Conservation (phyloP, 106 monocot species). For the Dendrobium nobile region DNA sequence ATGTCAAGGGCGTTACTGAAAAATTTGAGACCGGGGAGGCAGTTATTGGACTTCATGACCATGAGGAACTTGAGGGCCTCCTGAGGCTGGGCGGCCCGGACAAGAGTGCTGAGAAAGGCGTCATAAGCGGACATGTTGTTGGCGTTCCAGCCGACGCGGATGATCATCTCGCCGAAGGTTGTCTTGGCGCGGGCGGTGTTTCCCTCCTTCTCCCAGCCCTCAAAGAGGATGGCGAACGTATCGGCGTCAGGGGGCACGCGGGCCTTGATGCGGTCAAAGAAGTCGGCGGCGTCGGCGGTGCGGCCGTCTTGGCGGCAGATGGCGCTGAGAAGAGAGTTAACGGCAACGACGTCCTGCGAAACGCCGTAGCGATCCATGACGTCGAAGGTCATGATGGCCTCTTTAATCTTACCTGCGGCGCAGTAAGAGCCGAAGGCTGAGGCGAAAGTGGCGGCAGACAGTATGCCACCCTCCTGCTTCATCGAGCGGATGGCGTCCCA, state of each 20-base stretch:
- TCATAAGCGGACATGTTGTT: conserved; percentile 54
- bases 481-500: conserved; percentile 86
- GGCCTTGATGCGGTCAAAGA: conserved; percentile 48
- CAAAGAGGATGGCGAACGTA: conserved; percentile 65
- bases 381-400: conserved; percentile 72
- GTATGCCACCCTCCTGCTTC: conserved; percentile 31
- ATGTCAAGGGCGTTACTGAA: conserved; percentile 47
- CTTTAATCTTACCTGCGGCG: conserved; percentile 46
- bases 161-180: conserved; percentile 77
- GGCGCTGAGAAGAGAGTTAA: conserved; percentile 66
- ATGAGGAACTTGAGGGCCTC: conserved; percentile 64
- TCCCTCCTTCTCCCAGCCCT: conserved; percentile 67
- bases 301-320: conserved; percentile 30
- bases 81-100: conserved; percentile 25
- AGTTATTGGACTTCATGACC: conserved; percentile 60
- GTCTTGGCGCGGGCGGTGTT: conserved; percentile 43
- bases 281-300: conserved; percentile 45
- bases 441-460: conserved; percentile 59
- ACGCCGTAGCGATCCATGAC: conserved; percentile 85
- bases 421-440: conserved; percentile 62
- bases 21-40: conserved; percentile 68
- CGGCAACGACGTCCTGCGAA: conserved; percentile 28
- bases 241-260: conserved; percentile 44
- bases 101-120: conserved; percentile 56
- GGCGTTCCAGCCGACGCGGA: conserved; percentile 55